Evolutionary conservation across 768 basidiomycete species (phyloP).

Genomic region (Collybia sordida): DNA sequence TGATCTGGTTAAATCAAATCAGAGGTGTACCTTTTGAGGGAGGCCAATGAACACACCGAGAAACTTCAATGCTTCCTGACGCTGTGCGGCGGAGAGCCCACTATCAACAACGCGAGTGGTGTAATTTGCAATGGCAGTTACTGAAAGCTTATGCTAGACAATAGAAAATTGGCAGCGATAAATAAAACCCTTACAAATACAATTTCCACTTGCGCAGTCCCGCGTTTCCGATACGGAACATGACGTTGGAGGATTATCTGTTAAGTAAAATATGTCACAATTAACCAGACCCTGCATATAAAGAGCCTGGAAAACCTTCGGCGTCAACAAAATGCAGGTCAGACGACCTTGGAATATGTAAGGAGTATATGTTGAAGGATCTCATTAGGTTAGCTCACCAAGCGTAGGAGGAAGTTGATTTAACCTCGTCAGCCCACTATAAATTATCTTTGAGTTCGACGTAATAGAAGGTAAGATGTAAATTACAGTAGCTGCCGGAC

Average conservation of each 20-base stretch:
- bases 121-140: slow-evolving; percentile 58
- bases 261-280: background rate
- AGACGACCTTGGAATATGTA: slow-evolving; percentile 28
- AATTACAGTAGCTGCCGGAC: slow-evolving; percentile 45
- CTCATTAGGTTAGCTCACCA: slow-evolving; percentile 27
- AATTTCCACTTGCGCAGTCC: slow-evolving; percentile 40
- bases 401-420: slow-evolving; percentile 32
- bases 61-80: slow-evolving; percentile 54
- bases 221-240: slow-evolving; percentile 49
- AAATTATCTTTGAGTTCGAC: background rate
- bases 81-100: slow-evolving; percentile 37
- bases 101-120: slow-evolving; percentile 47
- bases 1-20: slow-evolving; percentile 21
- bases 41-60: slow-evolving; percentile 32
- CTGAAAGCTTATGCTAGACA: slow-evolving; percentile 20
- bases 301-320: slow-evolving; percentile 26
- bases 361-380: background rate
- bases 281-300: slow-evolving; percentile 1
- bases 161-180: background rate
- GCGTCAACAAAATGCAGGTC: slow-evolving; percentile 53
- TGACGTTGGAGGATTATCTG: slow-evolving; percentile 42
- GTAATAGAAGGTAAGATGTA: background rate
- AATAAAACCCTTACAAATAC: slow-evolving; percentile 36
- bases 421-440: slow-evolving; percentile 54
- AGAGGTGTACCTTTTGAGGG: background rate